A percentile compares a stretch with the other conserved stretches of the same genome.
These are phyloP conservation scores for Galeopsis tetrahit DNA, from an alignment of 257 asterid species.

Conservation along the genomic window DNA sequence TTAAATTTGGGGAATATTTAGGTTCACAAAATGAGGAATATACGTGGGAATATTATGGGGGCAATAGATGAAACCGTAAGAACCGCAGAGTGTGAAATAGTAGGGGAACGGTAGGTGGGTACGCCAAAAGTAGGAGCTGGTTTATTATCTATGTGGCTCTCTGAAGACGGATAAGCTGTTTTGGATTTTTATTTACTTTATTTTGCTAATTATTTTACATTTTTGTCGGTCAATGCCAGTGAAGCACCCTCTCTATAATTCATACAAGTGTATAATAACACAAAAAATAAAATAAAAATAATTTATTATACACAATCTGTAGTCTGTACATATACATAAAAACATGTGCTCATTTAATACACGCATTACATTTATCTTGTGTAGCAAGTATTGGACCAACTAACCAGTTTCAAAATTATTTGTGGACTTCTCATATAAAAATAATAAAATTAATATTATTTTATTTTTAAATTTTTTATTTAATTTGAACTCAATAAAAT, in stretches of 20 bases:
- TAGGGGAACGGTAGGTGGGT: conserved; percentile 31
- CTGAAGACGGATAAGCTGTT: conserved; percentile 31
- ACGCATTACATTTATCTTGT: not conserved
- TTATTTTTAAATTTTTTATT: too few relatives aligned
- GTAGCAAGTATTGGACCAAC: not conserved
- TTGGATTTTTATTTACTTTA: not conserved
- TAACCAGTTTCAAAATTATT: too few relatives aligned
- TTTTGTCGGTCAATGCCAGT: not conserved
- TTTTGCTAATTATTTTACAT: not conserved
- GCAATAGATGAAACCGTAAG: conserved; percentile 2
- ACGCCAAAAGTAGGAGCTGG: not conserved
- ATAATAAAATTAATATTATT: too few relatives aligned
- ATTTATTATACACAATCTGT: not conserved
- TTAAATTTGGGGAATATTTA: too few relatives aligned
- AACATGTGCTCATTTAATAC: not conserved
- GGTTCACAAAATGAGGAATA: not conserved
- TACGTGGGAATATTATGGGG: not conserved
- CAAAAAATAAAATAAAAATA: too few relatives aligned
- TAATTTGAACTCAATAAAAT: too few relatives aligned
- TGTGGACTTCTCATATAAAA: too few relatives aligned
- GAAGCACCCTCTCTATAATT: too few relatives aligned
- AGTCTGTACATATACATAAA: not conserved
- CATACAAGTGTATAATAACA: too few relatives aligned
- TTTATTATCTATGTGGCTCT: conserved; percentile 24
- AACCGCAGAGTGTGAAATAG: conserved; percentile 20